Base-by-base conservation (phyloP, 148 eudicot species). In the Nepenthes gracilis region DNA sequence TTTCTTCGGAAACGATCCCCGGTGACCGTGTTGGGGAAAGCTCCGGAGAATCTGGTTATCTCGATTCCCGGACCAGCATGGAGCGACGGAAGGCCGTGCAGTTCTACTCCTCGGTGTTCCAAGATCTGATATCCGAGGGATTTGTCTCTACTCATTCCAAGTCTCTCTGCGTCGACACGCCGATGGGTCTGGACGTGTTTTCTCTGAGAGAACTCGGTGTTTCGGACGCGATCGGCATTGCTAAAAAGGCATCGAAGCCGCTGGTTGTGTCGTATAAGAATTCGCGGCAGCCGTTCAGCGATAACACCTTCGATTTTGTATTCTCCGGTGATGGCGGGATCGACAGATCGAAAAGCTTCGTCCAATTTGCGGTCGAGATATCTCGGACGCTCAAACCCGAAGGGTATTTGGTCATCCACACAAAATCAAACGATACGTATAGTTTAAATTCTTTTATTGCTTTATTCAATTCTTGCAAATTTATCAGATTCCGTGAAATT, bases 371-470 rank as follows among this genome's bases (percentile, higher is more conserved):
- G 0, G 74, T 36, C 1, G 97, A 86, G 63, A 69, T 82, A 2
- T 55, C 61, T 0, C 51, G 97, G 77, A 72, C 74, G 14, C 68
- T 90, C 61, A 86, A 82, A 60, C 88, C 87, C 68, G 83, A 80
- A 78, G 97, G 97, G 72, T 74, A 74, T 71, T 69, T 86, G 12
- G 86, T 90, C 2, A 75, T 86, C 62, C 97, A 86, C 50, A 80
- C 88, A 1, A 68, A 61, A 38, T 73, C 88, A 6, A 86, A 71
- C 33, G 97, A 90, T 74, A 69, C 76, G 43, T 86, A 90, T 57
- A 90, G 95, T 65, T 82, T 81, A 35, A 80, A 86, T 82, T 90
- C 97, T 1, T 86, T 90, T 2, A 73, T 86, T 77, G 64, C 65
- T 77, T 78, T 86, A 74, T 86, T 90, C 63, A 72, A 82, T 81